phyloP scores from a whole-genome alignment of 345 rosid genomes.

The Bruguiera sexangula region DNA sequence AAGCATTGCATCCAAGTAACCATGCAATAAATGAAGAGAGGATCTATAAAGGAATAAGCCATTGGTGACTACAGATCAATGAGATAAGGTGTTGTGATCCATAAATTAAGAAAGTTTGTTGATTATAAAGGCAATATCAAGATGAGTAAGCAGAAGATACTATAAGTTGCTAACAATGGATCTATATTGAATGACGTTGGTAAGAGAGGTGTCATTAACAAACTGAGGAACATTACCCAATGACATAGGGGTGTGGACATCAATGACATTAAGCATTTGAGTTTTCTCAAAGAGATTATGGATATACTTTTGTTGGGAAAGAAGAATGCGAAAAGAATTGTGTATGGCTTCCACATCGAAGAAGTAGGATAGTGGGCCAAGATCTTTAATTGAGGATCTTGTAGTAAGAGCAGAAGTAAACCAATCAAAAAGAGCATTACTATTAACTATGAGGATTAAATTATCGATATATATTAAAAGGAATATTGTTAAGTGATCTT shows the following conservation, averaged over 20 bases:
- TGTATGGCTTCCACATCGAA: not conserved
- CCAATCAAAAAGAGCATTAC: too few species aligned
- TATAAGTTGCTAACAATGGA: not conserved
- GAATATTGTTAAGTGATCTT: too few species aligned
- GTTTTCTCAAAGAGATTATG: not conserved
- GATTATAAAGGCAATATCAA: not conserved
- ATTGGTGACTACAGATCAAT: not conserved
- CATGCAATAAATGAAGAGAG: not conserved
- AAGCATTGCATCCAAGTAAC: too few species aligned
- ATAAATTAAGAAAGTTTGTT: not conserved
- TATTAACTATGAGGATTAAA: too few species aligned
- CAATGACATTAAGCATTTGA: not conserved
- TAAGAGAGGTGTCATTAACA: not conserved
- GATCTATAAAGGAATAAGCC: too few species aligned
- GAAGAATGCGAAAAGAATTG: not conserved
- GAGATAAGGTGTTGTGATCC: not conserved
- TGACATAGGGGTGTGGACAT: not conserved
- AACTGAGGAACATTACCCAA: too few species aligned
- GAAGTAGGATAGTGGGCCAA: not conserved
- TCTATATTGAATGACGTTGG: too few species aligned
- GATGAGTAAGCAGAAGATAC: not conserved
- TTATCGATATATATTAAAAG: too few species aligned
- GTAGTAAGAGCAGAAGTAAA: not conserved
- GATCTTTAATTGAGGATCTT: not conserved
- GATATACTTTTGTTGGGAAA: not conserved